phyloP scores from a whole-genome alignment of 2,329 filamentous ascomycete genomes.

The Exophiala alcalophila region DNA sequence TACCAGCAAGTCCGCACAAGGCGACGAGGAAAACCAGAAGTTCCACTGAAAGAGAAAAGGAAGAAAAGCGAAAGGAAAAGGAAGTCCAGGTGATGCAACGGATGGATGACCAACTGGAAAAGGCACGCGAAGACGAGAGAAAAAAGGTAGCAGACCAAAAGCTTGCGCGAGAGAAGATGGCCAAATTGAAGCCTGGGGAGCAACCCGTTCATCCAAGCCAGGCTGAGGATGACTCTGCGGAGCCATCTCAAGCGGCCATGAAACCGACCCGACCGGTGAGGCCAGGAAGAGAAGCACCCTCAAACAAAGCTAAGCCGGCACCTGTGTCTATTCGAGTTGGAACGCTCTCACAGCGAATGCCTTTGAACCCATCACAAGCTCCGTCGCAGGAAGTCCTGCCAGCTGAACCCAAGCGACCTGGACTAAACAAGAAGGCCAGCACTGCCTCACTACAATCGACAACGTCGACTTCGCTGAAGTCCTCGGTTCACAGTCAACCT shows the following conservation, averaged over 20 bases:
- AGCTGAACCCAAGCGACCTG: conserved; percentile 47
- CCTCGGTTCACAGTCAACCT: conserved; percentile 59
- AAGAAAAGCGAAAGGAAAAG: conserved; percentile 36
- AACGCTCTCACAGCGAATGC: conserved; percentile 47
- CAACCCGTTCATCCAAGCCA: conserved; percentile 29
- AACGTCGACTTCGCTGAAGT: conserved; percentile 60
- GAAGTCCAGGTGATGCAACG: conserved; percentile 30
- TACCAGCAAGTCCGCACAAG: conserved; percentile 35
- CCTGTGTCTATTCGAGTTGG: conserved; percentile 50
- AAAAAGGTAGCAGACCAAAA: conserved; percentile 35
- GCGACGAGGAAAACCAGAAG: conserved; percentile 54
- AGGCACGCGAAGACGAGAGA: conserved; percentile 37
- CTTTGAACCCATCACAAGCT: conserved; percentile 51
- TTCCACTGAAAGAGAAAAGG: conserved; percentile 55
- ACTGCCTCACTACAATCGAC: conserved; percentile 43
- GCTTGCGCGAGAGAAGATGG: conserved; percentile 35
- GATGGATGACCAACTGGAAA: conserved; percentile 40
- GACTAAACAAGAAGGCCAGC: conserved; percentile 63
- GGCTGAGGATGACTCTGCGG: conserved; percentile 26
- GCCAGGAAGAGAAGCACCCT: conserved; percentile 40
- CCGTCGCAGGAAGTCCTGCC: conserved; percentile 58
- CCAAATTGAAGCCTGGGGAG: conserved; percentile 34
- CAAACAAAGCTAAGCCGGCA: conserved; percentile 43
- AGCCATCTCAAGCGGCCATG: conserved; percentile 34
- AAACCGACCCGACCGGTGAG: conserved; percentile 43